Conservation (phyloP, 2,329 filamentous ascomycete genomes). For the Thermomyces lanuginosus region DNA sequence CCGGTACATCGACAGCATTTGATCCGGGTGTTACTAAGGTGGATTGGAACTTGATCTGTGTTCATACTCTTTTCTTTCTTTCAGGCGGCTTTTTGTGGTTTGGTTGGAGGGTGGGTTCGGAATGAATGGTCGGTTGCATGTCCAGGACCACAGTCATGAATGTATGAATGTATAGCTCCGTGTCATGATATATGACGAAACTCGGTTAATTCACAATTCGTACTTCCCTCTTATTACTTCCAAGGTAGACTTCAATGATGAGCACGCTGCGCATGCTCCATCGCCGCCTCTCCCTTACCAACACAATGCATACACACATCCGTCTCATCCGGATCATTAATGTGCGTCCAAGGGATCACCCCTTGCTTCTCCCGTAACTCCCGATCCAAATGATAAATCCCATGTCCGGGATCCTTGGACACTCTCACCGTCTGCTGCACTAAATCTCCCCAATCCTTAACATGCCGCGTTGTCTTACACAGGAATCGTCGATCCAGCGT, state of each 20-base stretch:
- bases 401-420: conserved; percentile 11
- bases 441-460: conserved; percentile 12
- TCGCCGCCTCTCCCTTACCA: too few species aligned
- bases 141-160: too few species aligned
- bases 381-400: conserved; percentile 10
- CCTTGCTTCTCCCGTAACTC: conserved; percentile 9
- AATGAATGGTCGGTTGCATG: too few species aligned
- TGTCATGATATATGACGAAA: too few species aligned
- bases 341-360: conserved; percentile 5
- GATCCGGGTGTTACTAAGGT: conserved; percentile 27
- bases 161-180: too few species aligned
- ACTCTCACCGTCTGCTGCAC: conserved; percentile 11
- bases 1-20: conserved; percentile 36
- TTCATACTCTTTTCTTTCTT: background rate
- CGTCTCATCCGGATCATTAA: conserved; percentile 12
- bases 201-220: too few species aligned
- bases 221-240: too few species aligned
- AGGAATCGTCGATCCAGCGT: conserved; percentile 10
- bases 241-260: too few species aligned
- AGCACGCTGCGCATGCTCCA: too few species aligned
- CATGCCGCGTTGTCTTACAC: conserved; percentile 10
- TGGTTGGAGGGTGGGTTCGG: too few species aligned
- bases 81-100: too few species aligned
- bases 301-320: too few species aligned
- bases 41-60: conserved; percentile 14